Evolutionary conservation across 2,329 filamentous ascomycete species (phyloP).

Genomic region (Zasmidium citrigriseum): DNA sequence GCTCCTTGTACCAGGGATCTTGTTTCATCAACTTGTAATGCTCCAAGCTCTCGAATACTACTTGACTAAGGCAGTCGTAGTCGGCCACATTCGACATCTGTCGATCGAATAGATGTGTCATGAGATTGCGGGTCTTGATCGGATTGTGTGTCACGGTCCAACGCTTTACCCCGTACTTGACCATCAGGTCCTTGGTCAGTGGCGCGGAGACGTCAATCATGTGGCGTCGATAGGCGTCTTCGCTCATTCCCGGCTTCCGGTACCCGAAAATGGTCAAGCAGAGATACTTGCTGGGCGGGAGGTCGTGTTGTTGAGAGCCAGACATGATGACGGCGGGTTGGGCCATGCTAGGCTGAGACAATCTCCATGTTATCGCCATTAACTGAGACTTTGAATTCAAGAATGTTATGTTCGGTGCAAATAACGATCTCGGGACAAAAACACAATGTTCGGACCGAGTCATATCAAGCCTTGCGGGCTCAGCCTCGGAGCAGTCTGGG

Average conservation of each 20-base stretch:
- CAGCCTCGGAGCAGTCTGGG: no score
- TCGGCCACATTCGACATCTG: constrained; percentile 53
- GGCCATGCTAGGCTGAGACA: no score
- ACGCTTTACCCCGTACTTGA: constrained; percentile 38
- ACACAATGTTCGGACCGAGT: no score
- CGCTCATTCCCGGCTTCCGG: constrained; percentile 48
- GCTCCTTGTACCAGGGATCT: constrained; percentile 52
- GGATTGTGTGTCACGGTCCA: constrained; percentile 46
- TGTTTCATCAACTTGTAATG: constrained; percentile 51
- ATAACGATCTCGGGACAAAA: no score
- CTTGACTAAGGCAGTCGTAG: constrained; percentile 53
- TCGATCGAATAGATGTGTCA: constrained; percentile 45
- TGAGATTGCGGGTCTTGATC: constrained; percentile 39
- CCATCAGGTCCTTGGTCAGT: constrained; percentile 50
- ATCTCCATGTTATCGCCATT: no score
- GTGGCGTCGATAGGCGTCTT: constrained; percentile 50
- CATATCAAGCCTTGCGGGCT: no score
- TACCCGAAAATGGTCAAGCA: constrained; percentile 53
- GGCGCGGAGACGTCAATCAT: constrained; percentile 51
- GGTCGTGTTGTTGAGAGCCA: no score
- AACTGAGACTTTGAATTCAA: no score
- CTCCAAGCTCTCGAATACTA: constrained; percentile 47
- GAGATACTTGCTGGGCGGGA: background rate
- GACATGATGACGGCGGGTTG: no score
- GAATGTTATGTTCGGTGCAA: no score